Evolutionary conservation across 2,329 filamentous ascomycete species (phyloP), one percentile per base, ranked within the genome.

Genomic region (Colletotrichum noveboracense): DNA sequence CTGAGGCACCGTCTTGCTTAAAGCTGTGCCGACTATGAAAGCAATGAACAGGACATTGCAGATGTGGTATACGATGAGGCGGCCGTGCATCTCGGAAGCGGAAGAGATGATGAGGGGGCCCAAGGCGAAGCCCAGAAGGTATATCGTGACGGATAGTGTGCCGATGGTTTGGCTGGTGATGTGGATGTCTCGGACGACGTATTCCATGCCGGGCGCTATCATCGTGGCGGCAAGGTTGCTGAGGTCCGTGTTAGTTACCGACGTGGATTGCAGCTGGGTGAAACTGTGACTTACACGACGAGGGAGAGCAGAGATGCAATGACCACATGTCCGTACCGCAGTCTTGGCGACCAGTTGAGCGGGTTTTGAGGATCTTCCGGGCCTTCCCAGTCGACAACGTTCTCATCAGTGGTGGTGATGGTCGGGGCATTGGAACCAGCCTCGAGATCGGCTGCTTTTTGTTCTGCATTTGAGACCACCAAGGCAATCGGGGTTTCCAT

Each of bases 101-200:
- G 87, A 86, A 4, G 84, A 64, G 66, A 91, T 88, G 7, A 93
- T 73, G 69, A 90, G 82, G 0, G 92, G 92, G 0, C 92, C 92
- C 34, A 89, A 86, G 2, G 89, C 90, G 75, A 91, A 91, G 30
- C 93, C 93, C 0, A 94, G 85, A 5, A 95, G 87, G 80, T 93
- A 93, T 24, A 94, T 88, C 7, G 89, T 90, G 5, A 92, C 86
- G 77, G 90, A 87, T 69, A 92, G 88, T 1, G 87, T 87, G 12
- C 84, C 85, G 5, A 91, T 78, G 64, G 87, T 82, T 12, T 84
- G 78, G 76, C 83, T 86, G 6, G 83, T 85, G 4, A 86, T 86
- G 55, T 86, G 43, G 74, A 93, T 91, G 6, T 91, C 88, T 16
- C 79, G 64, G 80, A 89, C 87, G 10, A 92, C 83, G 32, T 88